phyloP scores from a whole-genome alignment of 2,329 filamentous ascomycete species.

The Colletotrichum orbiculare region DNA sequence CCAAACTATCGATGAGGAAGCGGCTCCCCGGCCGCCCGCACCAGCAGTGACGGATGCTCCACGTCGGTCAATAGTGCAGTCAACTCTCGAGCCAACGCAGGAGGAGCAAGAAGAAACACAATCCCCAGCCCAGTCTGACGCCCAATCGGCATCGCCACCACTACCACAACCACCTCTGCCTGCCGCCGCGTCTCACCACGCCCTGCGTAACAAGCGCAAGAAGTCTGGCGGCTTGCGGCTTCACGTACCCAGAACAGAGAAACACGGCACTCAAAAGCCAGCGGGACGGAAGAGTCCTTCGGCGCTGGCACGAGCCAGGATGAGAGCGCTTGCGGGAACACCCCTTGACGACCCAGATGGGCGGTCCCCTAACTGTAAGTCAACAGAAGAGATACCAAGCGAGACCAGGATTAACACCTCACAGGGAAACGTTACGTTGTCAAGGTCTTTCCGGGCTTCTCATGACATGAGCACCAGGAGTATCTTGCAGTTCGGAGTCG shows the following conservation, averaged over 20 bases:
- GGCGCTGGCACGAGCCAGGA: conserved; percentile 55
- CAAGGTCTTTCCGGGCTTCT: conserved; percentile 56
- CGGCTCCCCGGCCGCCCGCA: conserved; percentile 3
- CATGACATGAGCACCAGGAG: conserved; percentile 25
- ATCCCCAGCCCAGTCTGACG: conserved; percentile 18
- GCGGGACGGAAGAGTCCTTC: conserved; percentile 54
- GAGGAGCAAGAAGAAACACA: conserved; percentile 34
- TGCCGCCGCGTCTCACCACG: conserved; percentile 5
- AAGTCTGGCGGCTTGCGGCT: conserved; percentile 29
- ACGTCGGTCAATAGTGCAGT: conserved; percentile 6
- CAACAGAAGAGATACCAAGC: neutral
- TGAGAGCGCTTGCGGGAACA: conserved; percentile 56
- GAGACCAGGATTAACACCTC: neutral
- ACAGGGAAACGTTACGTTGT: conserved; percentile 56
- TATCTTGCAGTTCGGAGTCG: conserved; percentile 21
- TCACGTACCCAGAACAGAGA: conserved; percentile 16
- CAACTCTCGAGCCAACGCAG: conserved; percentile 31
- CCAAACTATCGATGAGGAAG: conserved; percentile 15
- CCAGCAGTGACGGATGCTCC: conserved; percentile 17
- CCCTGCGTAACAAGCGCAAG: conserved; percentile 23
- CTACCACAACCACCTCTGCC: conserved; percentile 18
- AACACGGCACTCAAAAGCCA: conserved; percentile 19
- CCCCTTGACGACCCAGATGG: conserved; percentile 56
- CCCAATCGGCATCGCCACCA: neutral
- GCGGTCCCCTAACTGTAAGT: conserved; percentile 53